Conservation (phyloP, 2,329 filamentous ascomycete genomes). For the Hymenoscyphus albidus region DNA sequence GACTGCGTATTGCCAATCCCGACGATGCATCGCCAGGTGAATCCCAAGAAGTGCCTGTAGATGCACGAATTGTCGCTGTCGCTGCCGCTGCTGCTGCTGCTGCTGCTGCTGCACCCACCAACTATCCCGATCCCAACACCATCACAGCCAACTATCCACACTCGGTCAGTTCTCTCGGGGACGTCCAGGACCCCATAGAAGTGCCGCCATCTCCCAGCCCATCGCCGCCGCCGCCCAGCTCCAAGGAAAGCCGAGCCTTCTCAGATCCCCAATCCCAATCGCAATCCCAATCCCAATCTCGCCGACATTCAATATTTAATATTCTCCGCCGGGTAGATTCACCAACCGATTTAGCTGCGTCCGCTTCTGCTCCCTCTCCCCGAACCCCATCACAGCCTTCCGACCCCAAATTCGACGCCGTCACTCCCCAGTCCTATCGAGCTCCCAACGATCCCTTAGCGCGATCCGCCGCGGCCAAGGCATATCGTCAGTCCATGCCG, state of each 20-base stretch:
- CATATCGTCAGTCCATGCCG: conserved; percentile 42
- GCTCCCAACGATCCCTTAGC: conserved; percentile 26
- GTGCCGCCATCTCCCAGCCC: conserved; percentile 7
- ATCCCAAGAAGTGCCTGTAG: conserved; percentile 19
- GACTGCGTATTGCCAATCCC: conserved; percentile 94
- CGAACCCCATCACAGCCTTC: conserved; percentile 15
- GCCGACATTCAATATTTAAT: conserved; percentile 36
- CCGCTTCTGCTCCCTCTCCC: conserved; percentile 19
- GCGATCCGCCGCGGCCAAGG: conserved; percentile 30
- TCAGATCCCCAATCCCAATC: conserved; percentile 29
- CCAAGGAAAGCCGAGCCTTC: conserved; percentile 26
- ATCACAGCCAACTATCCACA: conserved; percentile 9
- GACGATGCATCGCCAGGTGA: conserved; percentile 45
- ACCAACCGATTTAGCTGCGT: conserved; percentile 20
- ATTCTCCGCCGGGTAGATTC: conserved; percentile 34
- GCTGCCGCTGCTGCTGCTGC: conserved; percentile 11
- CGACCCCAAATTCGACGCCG: conserved; percentile 29
- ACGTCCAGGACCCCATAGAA: background rate
- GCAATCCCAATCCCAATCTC: conserved; percentile 30
- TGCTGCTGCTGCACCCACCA: conserved; percentile 4
- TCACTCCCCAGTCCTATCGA: conserved; percentile 32
- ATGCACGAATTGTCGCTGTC: conserved; percentile 23
- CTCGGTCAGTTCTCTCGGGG: background rate
- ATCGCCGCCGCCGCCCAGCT: conserved; percentile 18
- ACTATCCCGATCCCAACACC: conserved; percentile 10